These are phyloP conservation scores for Fusarium sp. DNA, from an alignment of 2,329 filamentous ascomycete genomes.

Conservation along the genomic window DNA sequence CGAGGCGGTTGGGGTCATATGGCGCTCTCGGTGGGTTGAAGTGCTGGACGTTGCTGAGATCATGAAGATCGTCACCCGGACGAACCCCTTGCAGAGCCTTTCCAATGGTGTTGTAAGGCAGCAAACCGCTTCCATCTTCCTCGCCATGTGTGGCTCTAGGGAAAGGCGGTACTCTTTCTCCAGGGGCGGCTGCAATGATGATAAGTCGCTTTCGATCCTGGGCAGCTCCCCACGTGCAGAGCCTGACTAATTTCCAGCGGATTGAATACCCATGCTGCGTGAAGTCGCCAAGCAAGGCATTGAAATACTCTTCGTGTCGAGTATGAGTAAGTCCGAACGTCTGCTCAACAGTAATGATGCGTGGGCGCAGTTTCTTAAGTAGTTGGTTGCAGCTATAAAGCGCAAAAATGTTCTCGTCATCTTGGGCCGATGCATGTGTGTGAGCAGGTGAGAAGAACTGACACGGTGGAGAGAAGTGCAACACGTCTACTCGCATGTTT, in stretches of 20 bases:
- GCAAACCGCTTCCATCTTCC: conserved; percentile 52
- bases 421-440: conserved; percentile 74
- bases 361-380: conserved; percentile 70
- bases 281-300: conserved; percentile 72
- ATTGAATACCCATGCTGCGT: conserved; percentile 76
- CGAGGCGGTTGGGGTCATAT: conserved; percentile 64
- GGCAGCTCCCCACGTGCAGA: conserved; percentile 65
- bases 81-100: conserved; percentile 57
- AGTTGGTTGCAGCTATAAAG: conserved; percentile 68
- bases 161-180: conserved; percentile 76
- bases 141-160: conserved; percentile 71
- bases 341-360: conserved; percentile 83
- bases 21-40: conserved; percentile 51
- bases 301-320: conserved; percentile 68
- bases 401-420: conserved; percentile 76
- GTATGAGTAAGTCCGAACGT: conserved; percentile 75
- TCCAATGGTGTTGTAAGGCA: conserved; percentile 60
- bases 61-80: conserved; percentile 56
- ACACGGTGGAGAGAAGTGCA: conserved; percentile 83
- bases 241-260: conserved; percentile 72
- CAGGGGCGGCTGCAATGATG: conserved; percentile 73
- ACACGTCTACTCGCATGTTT: conserved; percentile 69
- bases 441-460: conserved; percentile 82
- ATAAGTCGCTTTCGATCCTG: conserved; percentile 66
- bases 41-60: conserved; percentile 49